Conservation (phyloP, 305 asterid genomes). For the Fraxinus xanthoxyloides region DNA sequence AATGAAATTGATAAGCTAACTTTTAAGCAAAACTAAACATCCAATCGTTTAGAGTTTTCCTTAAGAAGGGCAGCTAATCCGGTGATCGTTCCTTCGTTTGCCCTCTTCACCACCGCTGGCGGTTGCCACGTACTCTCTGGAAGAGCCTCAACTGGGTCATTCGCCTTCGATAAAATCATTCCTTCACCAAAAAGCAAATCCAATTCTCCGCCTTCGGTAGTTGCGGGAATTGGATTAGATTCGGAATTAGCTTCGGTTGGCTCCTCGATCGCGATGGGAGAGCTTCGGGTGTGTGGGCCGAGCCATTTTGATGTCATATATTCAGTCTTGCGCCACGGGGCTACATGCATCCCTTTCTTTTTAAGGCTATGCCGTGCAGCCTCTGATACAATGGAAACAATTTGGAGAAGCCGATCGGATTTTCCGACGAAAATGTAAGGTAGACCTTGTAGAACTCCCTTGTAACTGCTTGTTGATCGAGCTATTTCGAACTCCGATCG, state of each 20-base stretch:
- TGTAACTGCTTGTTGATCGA: slow-evolving; percentile 71
- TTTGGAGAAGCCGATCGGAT: slow-evolving; percentile 71
- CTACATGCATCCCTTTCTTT: slow-evolving; percentile 90
- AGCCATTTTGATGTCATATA: slow-evolving; percentile 88
- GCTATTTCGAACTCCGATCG: slow-evolving; percentile 95
- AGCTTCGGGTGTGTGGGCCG: slow-evolving; percentile 52
- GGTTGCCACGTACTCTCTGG: slow-evolving; percentile 40
- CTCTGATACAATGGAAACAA: slow-evolving; percentile 72
- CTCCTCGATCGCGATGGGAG: background rate
- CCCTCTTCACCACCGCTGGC: slow-evolving; percentile 37
- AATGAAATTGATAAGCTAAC: slow-evolving; percentile 14
- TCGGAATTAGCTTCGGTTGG: slow-evolving; percentile 15
- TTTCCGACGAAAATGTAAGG: slow-evolving; percentile 84
- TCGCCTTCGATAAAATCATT: slow-evolving; percentile 17
- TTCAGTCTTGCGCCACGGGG: slow-evolving; percentile 94
- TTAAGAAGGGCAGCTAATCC: slow-evolving; percentile 53
- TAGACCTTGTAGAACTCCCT: slow-evolving; percentile 51
- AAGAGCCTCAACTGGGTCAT: background rate
- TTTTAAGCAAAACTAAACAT: slow-evolving; percentile 22
- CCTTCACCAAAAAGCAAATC: slow-evolving; percentile 58
- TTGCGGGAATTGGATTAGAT: background rate
- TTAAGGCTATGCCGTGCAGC: slow-evolving; percentile 75
- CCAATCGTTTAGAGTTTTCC: slow-evolving; percentile 32
- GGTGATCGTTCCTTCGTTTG: slow-evolving; percentile 39
- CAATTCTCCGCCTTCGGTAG: slow-evolving; percentile 38